Evolutionary conservation across 2,329 filamentous ascomycete species (phyloP), one percentile per base, ranked within the genome.

Genomic region (Dothideomycetidae sp.): DNA sequence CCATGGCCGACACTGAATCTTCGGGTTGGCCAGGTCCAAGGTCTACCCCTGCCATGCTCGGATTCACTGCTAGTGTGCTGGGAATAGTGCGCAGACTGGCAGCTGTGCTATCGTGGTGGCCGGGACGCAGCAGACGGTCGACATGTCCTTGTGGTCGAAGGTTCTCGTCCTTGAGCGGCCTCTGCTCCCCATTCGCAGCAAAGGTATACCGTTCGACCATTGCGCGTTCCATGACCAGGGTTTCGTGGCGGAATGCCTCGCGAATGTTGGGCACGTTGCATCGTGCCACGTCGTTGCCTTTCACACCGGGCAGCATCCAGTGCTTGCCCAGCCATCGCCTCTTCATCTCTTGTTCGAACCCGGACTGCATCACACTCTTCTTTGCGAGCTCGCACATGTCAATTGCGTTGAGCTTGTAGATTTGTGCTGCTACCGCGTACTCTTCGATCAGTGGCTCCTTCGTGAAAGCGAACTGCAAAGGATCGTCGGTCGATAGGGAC

Each of bases 341-440:
- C 61, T 98, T 98, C 51, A 96, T 68, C 10, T 76, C 71, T 49
- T 81, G 68, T 55, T 98, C 90, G 53, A 93, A 98, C 5, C 90
- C 90, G 55, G 84, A 93, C 57, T 98, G 90, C 50, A 79, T 75
- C 29, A 98, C 90, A 7, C 84, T 93, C 56, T 96, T 88, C 61
- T 93, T 93, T 15, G 90, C 90, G 40, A 98, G 61, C 61, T 98
- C 90, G 54, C 90, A 96, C 90, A 98, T 98, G 53, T 98, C 90
- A 3, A 96, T 86, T 1, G 88, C 81, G 52, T 78, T 92, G 28
- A 98, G 73, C 62, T 96, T 96, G 64, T 96, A 98, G 42, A 98
- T 98, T 60, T 98, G 90, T 3, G 90, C 90, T 3, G 90, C 90
- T 5, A 98, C 90, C 0, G 88, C 86, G 53, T 98, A 98, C 55